phyloP scores from a whole-genome alignment of 176 grass and related monocot species.

The Alopecurus myosuroides region DNA sequence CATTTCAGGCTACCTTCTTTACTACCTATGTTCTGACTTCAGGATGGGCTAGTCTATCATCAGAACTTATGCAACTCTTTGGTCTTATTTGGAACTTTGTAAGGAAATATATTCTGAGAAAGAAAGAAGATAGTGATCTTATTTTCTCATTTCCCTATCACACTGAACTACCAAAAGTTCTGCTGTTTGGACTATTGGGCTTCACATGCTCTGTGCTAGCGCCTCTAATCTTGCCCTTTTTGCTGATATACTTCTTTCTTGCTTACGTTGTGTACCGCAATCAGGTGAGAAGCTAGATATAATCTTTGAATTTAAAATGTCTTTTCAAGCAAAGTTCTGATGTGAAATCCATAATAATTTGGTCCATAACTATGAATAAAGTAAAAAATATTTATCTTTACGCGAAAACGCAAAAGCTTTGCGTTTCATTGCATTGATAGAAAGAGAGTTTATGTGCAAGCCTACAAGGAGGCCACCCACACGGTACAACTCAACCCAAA shows the following conservation, averaged over 20 bases:
- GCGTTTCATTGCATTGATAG: too few relatives aligned
- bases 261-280: constrained; percentile 87
- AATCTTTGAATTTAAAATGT: not conserved
- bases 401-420: too few relatives aligned
- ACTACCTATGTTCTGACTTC: constrained; percentile 91
- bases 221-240: constrained; percentile 88
- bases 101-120: constrained; percentile 68
- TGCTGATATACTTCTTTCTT: constrained; percentile 86
- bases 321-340: not conserved
- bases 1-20: constrained; percentile 87
- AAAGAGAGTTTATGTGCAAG: too few relatives aligned
- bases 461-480: too few relatives aligned
- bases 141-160: constrained; percentile 82
- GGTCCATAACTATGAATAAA: constrained; percentile 5
- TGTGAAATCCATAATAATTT: not conserved
- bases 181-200: constrained; percentile 81
- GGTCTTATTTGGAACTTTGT: constrained; percentile 61
- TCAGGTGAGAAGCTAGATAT: constrained; percentile 51
- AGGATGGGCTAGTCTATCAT: constrained; percentile 90
- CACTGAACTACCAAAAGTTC: constrained; percentile 81
- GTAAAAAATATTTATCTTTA: not conserved
- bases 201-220: constrained; percentile 89
- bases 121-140: constrained; percentile 39
- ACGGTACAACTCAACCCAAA: too few relatives aligned
- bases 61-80: constrained; percentile 93